phyloP scores from a whole-genome alignment of 345 rosid genomes.

The Geranium brycei region DNA sequence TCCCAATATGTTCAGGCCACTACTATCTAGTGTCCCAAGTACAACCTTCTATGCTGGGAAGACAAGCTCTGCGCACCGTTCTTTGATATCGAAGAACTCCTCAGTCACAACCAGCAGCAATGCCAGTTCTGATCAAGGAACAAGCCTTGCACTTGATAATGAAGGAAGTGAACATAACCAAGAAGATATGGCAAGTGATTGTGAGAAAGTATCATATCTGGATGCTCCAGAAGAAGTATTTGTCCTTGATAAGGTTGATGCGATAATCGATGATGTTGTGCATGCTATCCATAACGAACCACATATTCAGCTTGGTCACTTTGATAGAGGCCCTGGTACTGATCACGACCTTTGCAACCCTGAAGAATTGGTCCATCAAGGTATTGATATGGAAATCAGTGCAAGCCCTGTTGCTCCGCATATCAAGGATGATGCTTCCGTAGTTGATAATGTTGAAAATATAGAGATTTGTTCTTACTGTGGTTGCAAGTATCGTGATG shows the following conservation, averaged over 20 bases:
- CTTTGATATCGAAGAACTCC: slow-evolving; percentile 56
- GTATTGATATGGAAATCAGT: slow-evolving; percentile 28
- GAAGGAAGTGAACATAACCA: slow-evolving; percentile 40
- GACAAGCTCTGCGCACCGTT: slow-evolving; percentile 39
- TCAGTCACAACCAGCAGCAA: slow-evolving; percentile 55
- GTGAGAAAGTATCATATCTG: slow-evolving; percentile 19
- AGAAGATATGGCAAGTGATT: slow-evolving; percentile 28
- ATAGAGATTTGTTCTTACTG: slow-evolving; percentile 48
- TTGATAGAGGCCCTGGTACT: slow-evolving; percentile 23
- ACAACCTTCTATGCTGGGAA: slow-evolving; percentile 69
- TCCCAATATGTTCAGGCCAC: slow-evolving; percentile 96
- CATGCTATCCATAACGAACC: slow-evolving; percentile 27
- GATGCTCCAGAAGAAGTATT: slow-evolving; percentile 47
- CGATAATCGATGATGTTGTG: slow-evolving; percentile 24
- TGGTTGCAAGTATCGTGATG: slow-evolving; percentile 35
- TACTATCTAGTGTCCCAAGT: slow-evolving; percentile 91
- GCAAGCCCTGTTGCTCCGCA: slow-evolving; percentile 29
- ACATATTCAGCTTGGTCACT: slow-evolving; percentile 24
- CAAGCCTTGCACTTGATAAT: slow-evolving; percentile 34
- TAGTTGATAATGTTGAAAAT: slow-evolving; percentile 28
- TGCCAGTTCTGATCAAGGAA: slow-evolving; percentile 53
- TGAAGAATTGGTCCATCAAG: slow-evolving; percentile 30
- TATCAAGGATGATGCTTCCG: slow-evolving; percentile 28
- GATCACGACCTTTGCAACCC: slow-evolving; percentile 26
- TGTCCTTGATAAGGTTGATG: slow-evolving; percentile 47